Base-by-base conservation (phyloP, 768 basidiomycete species). In the Boletus tylopilopsis region DNA sequence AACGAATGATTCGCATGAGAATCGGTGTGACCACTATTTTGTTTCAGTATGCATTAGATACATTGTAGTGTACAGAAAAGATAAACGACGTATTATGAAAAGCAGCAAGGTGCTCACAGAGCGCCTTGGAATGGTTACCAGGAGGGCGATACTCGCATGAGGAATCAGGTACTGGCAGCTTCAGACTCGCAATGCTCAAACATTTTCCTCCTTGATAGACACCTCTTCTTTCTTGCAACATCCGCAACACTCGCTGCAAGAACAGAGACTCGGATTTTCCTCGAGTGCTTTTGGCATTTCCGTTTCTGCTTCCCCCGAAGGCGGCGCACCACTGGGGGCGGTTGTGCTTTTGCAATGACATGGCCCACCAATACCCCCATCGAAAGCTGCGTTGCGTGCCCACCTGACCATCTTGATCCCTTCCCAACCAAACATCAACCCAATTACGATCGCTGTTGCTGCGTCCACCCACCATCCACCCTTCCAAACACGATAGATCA, bases 381-480 rank as follows among this genome's bases (percentile, higher is more conserved):
- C 62, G 35, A 75, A 75, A 11, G 61, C 42, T 10, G 65, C 49
- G 46, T 61, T 54, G 22, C 59, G 57, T 12, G 65, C 73, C 74
- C 74, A 75, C 40, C 63, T 57, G 12, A 73, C 45, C 73, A 76
- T 72, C 53, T 76, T 75, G 34, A 60, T 15, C 1, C 74, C 76
- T 41, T 77, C 76, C 71, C 74, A 72, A 10, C 68, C 73, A 46
- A 77, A 77, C 39, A 76, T 54, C 8, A 74, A 4, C 3, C 67
- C 69, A 27, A 77, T 63, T 11, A 69, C 45, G 22, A 77, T 64
- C 2, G 74, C 64, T 11, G 76, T 76, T n/a, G 68, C 69, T 18
- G 71, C 58, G 47, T 77, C 76, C 12, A 75, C 60, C 76, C 76
- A 77, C 76, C 76, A 76, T 0, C 75, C 76, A n/a, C 72, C 69